Conservation (phyloP, 1,284 basidiomycete species). For the Singerocomus inundabilis region DNA sequence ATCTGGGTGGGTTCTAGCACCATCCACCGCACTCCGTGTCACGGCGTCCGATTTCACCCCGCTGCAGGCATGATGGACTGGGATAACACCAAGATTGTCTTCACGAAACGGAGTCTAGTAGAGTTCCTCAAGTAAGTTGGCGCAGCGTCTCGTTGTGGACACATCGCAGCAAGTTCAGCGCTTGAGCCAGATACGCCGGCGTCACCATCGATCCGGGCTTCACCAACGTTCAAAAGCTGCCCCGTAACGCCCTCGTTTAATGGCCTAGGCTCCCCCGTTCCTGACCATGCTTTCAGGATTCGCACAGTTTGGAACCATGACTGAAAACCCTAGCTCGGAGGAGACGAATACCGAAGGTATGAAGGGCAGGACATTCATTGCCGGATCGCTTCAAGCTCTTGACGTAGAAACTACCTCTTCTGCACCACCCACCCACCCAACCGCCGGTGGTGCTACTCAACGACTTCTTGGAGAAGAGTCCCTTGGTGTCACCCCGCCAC, state of each 20-base stretch:
- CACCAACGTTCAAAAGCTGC: constrained; percentile 65
- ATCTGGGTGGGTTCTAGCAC: constrained; percentile 47
- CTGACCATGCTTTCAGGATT: constrained; percentile 31
- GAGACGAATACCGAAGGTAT: constrained; percentile 15
- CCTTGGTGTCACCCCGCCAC: constrained; percentile 32
- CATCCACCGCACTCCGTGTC: background rate
- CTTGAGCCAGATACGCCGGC: constrained; percentile 54
- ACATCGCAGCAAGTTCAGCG: constrained; percentile 23
- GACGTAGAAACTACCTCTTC: constrained; percentile 5
- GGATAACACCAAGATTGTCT: constrained; percentile 68
- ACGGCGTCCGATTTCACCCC: background rate
- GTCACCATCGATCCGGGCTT: constrained; percentile 73
- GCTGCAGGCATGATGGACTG: constrained; percentile 69
- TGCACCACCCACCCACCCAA: background rate
- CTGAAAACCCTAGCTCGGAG: constrained; percentile 9
- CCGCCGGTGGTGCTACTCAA: background rate
- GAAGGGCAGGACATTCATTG: background rate
- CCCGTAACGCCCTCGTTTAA: constrained; percentile 45
- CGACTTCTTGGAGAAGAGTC: constrained; percentile 27
- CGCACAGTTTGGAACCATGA: constrained; percentile 35
- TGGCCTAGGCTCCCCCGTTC: constrained; percentile 36
- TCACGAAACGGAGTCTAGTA: constrained; percentile 68
- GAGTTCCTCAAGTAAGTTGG: constrained; percentile 71
- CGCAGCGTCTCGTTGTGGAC: constrained; percentile 4
- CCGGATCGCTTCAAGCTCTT: background rate